A percentile compares a stretch with the other conserved stretches of the same genome.
These are phyloP conservation scores for Aspergillus taichungensis DNA, from an alignment of 495 filamentous ascomycete genomes.

Conservation along the genomic window DNA sequence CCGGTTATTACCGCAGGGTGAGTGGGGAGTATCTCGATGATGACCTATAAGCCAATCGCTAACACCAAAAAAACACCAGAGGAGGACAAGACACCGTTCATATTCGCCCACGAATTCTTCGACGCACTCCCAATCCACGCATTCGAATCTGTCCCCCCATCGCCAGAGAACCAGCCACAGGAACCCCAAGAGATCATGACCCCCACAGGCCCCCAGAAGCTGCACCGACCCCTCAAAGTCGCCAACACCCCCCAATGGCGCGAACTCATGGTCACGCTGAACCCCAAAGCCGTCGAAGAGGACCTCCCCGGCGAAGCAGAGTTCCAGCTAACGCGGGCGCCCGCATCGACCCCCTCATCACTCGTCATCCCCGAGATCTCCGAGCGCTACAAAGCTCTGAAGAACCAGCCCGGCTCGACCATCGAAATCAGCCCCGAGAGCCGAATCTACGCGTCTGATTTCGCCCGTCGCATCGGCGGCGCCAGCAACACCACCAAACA, in stretches of 20 bases:
- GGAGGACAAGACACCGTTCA: conserved; percentile 71
- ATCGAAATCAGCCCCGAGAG: conserved; percentile 89
- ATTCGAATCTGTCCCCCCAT: conserved; percentile 62
- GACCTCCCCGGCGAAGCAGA: conserved; percentile 48
- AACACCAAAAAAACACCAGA: conserved; percentile 5
- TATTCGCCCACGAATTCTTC: conserved; percentile 96
- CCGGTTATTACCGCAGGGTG: conserved; percentile 65
- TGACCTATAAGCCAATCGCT: neutral
- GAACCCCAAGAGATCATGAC: conserved; percentile 35
- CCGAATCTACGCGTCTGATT: conserved; percentile 65
- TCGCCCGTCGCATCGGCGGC: conserved; percentile 76
- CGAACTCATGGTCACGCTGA: conserved; percentile 70
- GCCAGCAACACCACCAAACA: conserved; percentile 21
- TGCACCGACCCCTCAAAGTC: conserved; percentile 35
- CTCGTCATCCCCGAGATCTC: conserved; percentile 80
- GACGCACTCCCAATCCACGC: conserved; percentile 97
- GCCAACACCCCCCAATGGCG: conserved; percentile 64
- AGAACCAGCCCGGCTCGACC: conserved; percentile 48
- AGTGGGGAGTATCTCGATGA: conserved; percentile 4
- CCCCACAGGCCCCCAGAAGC: conserved; percentile 33
- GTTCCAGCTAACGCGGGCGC: conserved; percentile 74
- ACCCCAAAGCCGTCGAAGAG: conserved; percentile 45
- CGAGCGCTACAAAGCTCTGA: conserved; percentile 67
- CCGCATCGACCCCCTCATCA: conserved; percentile 67
- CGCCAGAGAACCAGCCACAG: conserved; percentile 24